A percentile compares a stretch with the other conserved stretches of the same genome.
Evolutionary conservation across 2,329 filamentous ascomycete genomes (phyloP).

Genomic region (Mollisiaceae sp.): DNA sequence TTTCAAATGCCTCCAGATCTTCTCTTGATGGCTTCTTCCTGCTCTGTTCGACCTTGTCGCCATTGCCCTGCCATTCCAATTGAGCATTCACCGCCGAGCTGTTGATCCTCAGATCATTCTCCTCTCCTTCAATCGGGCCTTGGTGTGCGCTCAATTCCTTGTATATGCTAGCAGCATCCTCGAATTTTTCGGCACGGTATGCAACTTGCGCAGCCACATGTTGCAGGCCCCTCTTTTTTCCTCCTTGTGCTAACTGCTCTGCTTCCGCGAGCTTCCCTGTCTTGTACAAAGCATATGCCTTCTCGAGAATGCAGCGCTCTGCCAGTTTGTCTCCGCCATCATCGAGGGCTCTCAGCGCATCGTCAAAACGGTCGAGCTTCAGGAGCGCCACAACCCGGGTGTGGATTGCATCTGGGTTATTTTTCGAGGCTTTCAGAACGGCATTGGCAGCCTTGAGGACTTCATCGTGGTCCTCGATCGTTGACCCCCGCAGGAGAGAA

Average conservation of each 20-base stretch:
- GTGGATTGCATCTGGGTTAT: slow-evolving; percentile 63
- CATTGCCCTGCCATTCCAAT: slow-evolving; percentile 67
- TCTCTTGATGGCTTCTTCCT: slow-evolving; percentile 60
- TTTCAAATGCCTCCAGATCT: slow-evolving; percentile 78
- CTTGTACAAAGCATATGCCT: slow-evolving; percentile 85
- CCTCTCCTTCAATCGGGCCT: slow-evolving; percentile 60
- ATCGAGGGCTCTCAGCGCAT: slow-evolving; percentile 72
- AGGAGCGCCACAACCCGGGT: slow-evolving; percentile 76
- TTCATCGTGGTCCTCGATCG: slow-evolving; percentile 75
- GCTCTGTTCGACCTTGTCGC: slow-evolving; percentile 37
- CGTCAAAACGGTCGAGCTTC: slow-evolving; percentile 82
- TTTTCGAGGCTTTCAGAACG: slow-evolving; percentile 65
- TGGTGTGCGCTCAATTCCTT: slow-evolving; percentile 55
- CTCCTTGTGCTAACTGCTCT: slow-evolving; percentile 44
- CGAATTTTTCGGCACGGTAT: slow-evolving; percentile 77
- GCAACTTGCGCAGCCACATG: slow-evolving; percentile 70
- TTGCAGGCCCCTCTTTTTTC: slow-evolving; percentile 37
- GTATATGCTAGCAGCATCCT: slow-evolving; percentile 69
- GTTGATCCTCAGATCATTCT: slow-evolving; percentile 79
- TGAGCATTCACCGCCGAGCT: slow-evolving; percentile 74
- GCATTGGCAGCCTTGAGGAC: slow-evolving; percentile 68
- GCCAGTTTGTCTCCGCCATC: slow-evolving; percentile 66
- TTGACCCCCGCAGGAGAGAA: slow-evolving; percentile 53
- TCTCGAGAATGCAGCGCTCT: slow-evolving; percentile 67
- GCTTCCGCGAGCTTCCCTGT: slow-evolving; percentile 71